These are phyloP conservation scores for Lactarius hatsudake DNA, from an alignment of 768 basidiomycete genomes.

Conservation along the genomic window DNA sequence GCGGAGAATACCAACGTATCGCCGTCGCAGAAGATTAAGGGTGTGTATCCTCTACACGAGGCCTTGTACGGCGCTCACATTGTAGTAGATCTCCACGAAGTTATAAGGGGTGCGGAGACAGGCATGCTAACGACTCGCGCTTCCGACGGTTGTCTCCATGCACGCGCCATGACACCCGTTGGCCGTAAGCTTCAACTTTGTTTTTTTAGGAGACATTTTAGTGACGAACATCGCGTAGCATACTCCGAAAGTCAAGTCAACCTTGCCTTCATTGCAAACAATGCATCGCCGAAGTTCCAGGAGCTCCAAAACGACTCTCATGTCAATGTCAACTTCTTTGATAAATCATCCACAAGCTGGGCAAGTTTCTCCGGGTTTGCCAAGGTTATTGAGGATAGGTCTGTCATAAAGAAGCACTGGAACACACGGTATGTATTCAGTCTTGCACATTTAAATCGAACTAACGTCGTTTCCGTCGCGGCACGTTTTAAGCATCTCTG, in stretches of 20 bases:
- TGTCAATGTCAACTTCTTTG: constrained; percentile 79
- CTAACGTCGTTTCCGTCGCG: not conserved
- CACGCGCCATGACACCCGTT: constrained; percentile 78
- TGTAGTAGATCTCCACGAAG: constrained; percentile 54
- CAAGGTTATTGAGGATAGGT: constrained; percentile 57
- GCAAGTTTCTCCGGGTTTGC: constrained; percentile 77
- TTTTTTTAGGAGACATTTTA: no score
- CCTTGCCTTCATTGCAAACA: constrained; percentile 73
- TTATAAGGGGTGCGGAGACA: constrained; percentile 59
- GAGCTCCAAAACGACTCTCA: constrained; percentile 73
- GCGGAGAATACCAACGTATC: constrained; percentile 57
- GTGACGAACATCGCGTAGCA: constrained; percentile 35
- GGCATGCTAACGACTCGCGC: constrained; percentile 80
- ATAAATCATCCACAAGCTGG: constrained; percentile 71
- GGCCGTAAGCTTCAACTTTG: constrained; percentile 44
- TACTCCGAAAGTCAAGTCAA: constrained; percentile 47
- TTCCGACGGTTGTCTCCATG: constrained; percentile 65
- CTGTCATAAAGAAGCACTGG: constrained; percentile 65
- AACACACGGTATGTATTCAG: constrained; percentile 43
- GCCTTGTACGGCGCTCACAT: not conserved
- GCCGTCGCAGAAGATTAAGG: constrained; percentile 64
- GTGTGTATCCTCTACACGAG: constrained; percentile 34
- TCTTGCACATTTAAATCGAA: not conserved
- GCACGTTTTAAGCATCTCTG: constrained; percentile 45
- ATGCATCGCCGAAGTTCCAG: constrained; percentile 67